Evolutionary conservation across 257 asterid species (phyloP).

Genomic region (Salvia rosmarinus): DNA sequence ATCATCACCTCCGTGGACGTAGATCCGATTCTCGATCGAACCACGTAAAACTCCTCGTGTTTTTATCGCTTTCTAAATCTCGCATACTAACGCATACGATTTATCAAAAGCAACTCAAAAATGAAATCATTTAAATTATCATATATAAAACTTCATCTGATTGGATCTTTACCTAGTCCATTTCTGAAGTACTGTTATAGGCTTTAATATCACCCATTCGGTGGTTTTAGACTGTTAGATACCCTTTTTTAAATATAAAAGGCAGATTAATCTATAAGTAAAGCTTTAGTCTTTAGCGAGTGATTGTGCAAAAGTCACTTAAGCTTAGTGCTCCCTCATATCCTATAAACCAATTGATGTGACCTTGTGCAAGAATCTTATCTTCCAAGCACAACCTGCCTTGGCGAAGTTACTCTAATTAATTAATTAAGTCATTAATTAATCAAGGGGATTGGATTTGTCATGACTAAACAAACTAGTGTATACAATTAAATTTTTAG

Average conservation of each 20-base stretch:
- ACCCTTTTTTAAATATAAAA: neutral
- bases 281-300: constrained; percentile 14
- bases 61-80: too few species aligned
- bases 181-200: neutral
- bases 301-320: constrained; percentile 20
- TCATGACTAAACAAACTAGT: constrained; percentile 20
- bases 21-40: too few species aligned
- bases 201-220: neutral
- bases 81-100: too few species aligned
- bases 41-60: too few species aligned
- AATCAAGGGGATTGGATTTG: constrained; percentile 19
- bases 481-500: neutral
- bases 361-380: constrained; percentile 28
- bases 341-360: constrained; percentile 26
- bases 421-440: neutral
- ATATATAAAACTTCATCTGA: neutral
- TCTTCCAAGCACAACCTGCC: constrained; percentile 29
- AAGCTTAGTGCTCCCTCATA: constrained; percentile 18
- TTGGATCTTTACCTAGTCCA: neutral
- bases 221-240: neutral
- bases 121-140: neutral
- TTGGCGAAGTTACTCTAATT: neutral
- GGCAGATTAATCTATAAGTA: neutral
- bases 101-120: neutral
- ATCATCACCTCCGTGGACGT: too few species aligned